Conservation (phyloP, 306 rosid genomes). For the Geum urbanum region DNA sequence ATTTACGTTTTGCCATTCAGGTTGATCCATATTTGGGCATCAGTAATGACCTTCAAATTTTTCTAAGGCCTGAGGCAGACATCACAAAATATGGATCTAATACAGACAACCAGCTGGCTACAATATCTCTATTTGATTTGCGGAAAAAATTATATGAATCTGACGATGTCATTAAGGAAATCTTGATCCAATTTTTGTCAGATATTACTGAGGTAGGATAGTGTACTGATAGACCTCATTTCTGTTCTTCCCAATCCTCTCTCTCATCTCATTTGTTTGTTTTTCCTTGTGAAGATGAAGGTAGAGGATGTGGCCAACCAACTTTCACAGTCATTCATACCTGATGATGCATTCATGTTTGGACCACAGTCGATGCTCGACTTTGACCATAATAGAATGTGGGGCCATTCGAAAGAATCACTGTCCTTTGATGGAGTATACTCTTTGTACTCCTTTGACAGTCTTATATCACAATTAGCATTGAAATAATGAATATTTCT, state of each 20-base stretch:
- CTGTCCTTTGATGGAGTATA: conserved; percentile 57
- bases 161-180: conserved; percentile 44
- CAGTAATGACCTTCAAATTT: conserved; percentile 71
- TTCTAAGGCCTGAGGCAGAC: conserved; percentile 56
- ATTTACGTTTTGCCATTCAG: conserved; percentile 34
- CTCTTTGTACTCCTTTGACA: conserved; percentile 5
- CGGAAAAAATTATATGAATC: conserved; percentile 52
- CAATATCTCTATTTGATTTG: conserved; percentile 49
- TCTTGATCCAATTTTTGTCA: conserved; percentile 53
- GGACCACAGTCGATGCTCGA: conserved; percentile 69
- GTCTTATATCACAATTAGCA: not conserved
- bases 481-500: not conserved
- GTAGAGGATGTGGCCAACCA: conserved; percentile 51
- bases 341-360: conserved; percentile 81
- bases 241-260: not conserved
- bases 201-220: conserved; percentile 54
- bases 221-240: conserved; percentile 10
- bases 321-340: conserved; percentile 63
- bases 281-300: conserved; percentile 60
- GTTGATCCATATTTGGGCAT: conserved; percentile 80
- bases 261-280: conserved; percentile 22
- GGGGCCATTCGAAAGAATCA: conserved; percentile 43
- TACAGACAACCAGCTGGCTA: conserved; percentile 63
- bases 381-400: conserved; percentile 38
- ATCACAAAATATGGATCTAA: conserved; percentile 57